A percentile compares a stretch with the other conserved stretches of the same genome.
Conservation (phyloP, 108 stramenopile genomes). For the Schizochytrium sp. region DNA sequence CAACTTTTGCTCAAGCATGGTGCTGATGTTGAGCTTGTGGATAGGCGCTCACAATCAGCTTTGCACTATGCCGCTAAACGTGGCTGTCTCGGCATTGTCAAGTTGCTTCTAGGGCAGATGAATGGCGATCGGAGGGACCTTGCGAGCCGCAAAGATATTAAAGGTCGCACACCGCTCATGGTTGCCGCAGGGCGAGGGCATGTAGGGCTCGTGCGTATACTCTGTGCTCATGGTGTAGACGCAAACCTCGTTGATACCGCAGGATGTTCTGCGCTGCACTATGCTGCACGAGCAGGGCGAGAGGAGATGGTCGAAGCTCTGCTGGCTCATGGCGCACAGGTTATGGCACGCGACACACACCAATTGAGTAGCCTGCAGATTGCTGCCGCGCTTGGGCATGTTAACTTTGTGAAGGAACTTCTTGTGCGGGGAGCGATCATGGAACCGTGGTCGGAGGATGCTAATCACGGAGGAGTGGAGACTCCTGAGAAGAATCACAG, state of each 20-base stretch:
- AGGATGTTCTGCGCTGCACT: conserved; percentile 28
- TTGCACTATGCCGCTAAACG: conserved; percentile 46
- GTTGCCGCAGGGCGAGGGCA: not conserved
- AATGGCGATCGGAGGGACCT: not conserved
- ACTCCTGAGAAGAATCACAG: not conserved
- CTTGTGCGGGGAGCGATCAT: not conserved
- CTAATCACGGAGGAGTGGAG: not conserved
- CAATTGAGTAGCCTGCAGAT: not conserved
- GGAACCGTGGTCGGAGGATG: not conserved
- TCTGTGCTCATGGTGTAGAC: not conserved
- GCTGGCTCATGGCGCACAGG: not conserved
- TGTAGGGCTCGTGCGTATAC: not conserved
- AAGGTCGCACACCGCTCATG: conserved; percentile 38
- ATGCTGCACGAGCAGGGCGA: conserved; percentile 13
- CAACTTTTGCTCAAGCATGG: conserved; percentile 28
- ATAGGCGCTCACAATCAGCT: not conserved
- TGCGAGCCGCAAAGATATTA: not conserved
- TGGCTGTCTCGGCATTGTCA: conserved; percentile 39
- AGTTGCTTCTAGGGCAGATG: conserved; percentile 24
- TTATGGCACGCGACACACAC: not conserved
- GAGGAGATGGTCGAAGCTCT: conserved; percentile 19
- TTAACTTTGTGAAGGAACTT: conserved; percentile 7
- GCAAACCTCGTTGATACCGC: not conserved
- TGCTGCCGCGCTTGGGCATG: conserved; percentile 21
- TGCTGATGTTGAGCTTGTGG: not conserved